Evolutionary conservation across 2,329 filamentous ascomycete species (phyloP).

Genomic region (Xylaria sp.): DNA sequence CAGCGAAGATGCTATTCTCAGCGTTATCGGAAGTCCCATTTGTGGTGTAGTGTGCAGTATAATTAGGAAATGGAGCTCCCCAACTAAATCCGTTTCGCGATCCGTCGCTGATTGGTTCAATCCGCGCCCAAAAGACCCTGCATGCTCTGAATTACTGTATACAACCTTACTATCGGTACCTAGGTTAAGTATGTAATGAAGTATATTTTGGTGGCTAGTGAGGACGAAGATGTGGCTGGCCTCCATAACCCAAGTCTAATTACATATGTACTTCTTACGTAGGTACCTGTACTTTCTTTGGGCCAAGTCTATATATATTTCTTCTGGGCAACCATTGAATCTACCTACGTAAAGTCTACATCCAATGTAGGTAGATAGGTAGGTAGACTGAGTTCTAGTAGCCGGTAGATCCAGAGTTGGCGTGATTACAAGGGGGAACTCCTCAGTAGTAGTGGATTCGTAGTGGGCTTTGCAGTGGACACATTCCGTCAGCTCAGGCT

Average conservation of each 20-base stretch:
- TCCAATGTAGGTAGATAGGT: too few species aligned
- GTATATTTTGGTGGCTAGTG: neutral
- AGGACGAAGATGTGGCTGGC: neutral
- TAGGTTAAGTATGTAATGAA: neutral
- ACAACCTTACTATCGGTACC: too few species aligned
- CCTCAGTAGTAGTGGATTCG: neutral
- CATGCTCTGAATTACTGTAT: slow-evolving; percentile 27
- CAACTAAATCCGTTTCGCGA: slow-evolving; percentile 49
- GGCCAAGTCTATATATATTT: too few species aligned
- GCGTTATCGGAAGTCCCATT: slow-evolving; percentile 17
- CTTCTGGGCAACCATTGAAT: too few species aligned
- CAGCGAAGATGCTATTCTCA: neutral
- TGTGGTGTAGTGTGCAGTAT: neutral
- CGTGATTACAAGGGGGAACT: neutral
- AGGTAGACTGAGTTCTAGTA: too few species aligned
- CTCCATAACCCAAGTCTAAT: neutral
- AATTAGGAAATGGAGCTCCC: slow-evolving; percentile 43
- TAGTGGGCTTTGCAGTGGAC: neutral
- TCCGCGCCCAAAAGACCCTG: slow-evolving; percentile 7
- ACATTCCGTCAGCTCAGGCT: slow-evolving; percentile 34
- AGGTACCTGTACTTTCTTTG: too few species aligned
- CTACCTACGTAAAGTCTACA: too few species aligned
- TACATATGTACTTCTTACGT: too few species aligned
- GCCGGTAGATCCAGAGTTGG: neutral
- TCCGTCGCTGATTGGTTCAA: slow-evolving; percentile 45